Evolutionary conservation across 2,329 filamentous ascomycete species (phyloP), one percentile per base, ranked within the genome.

Genomic region (Ilyonectria destructans): DNA sequence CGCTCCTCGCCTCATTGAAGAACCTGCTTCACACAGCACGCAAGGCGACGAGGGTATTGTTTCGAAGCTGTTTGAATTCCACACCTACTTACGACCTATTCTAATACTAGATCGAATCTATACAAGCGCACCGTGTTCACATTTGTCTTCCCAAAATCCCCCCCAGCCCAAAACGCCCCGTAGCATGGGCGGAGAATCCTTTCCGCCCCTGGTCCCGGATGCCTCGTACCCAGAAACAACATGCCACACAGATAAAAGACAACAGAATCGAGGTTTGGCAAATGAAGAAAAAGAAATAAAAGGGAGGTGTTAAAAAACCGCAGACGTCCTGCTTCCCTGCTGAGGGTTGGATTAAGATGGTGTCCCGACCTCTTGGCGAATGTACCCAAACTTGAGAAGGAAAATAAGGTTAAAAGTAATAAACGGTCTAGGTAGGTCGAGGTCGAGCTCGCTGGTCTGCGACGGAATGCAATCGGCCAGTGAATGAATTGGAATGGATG

Each of bases 61-160:
- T 74, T 75, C 71, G 62, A 74, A 73, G 70, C 67, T 57, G 55
- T 59, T 65, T 73, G 57, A 71, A 76, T 76, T 75, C 68, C 72
- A 74, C 72, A 68, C 67, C 71, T 70, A 71, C 71, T 71, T 76
- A 62, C 74, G 74, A 71, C 71, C 74, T 76, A 66, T 67, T 71
- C 74, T 76, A 76, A 74, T 68, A 71, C 74, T 75, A 75, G 72
- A 76, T 76, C 57, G 70, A 76, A 76, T 76, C 74, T 76, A 76
- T 76, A 76, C 74, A 76, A 76, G 70, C 67, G 73, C 74, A 76
- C 74, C 74, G 64, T 76, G 68, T 69, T 75, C 74, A 75, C 74
- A 76, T 75, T 65, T 76, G 70, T 76, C 74, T 75, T 76, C 74
- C 74, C 67, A 74, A 76, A 75, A 69, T 63, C 56, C 54, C 68